Percentiles rank a stretch among this genome's conserved stretches.
Evolutionary conservation across 129 eudicot species (phyloP).

Genomic region (Oenanthe sinensis): DNA sequence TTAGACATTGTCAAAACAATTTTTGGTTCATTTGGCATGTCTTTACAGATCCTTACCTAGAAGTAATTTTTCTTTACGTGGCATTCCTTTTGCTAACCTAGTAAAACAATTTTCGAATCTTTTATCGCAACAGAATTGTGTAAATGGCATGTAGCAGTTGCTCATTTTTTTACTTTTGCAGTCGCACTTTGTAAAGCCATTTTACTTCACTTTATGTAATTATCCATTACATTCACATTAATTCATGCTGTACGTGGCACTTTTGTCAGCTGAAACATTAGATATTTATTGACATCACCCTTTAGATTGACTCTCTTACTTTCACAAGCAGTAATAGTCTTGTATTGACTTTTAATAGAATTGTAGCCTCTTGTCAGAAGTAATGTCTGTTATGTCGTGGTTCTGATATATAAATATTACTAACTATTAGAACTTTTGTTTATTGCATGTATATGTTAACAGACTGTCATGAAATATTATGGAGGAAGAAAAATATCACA

Average conservation of each 20-base stretch:
- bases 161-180: not conserved
- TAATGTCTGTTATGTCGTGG: not conserved
- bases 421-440: not conserved
- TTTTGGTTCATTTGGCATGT: too few species aligned
- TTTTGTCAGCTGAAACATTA: not conserved
- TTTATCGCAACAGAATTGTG: not conserved
- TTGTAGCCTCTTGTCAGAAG: not conserved
- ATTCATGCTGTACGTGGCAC: not conserved
- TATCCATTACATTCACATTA: not conserved
- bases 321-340: not conserved
- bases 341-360: not conserved
- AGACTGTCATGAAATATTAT: slow-evolving; percentile 76
- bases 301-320: not conserved
- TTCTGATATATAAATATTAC: not conserved
- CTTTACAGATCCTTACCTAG: too few species aligned
- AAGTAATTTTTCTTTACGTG: too few species aligned
- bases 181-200: not conserved
- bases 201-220: not conserved
- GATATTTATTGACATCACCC: not conserved
- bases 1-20: not conserved
- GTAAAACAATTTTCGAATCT: not conserved
- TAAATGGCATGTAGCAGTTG: not conserved
- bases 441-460: slow-evolving; percentile 5
- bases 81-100: not conserved
- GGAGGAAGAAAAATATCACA: slow-evolving; percentile 79